Conservation (phyloP, 768 basidiomycete species). For the Auricularia sp. region DNA sequence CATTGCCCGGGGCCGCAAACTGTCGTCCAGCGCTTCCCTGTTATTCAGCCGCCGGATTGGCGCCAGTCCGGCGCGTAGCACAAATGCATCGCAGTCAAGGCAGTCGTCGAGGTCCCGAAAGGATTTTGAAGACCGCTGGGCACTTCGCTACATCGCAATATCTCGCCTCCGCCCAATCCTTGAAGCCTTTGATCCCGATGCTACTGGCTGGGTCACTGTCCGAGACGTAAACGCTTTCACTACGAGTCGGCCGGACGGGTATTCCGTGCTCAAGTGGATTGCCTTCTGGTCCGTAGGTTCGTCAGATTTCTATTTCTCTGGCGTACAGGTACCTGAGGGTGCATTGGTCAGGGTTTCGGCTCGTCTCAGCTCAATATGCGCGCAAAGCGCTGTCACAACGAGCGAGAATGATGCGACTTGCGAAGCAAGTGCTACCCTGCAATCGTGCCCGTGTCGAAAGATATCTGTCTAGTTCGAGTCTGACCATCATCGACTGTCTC, state of each 20-base stretch:
- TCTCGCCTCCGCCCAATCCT: constrained; percentile 16
- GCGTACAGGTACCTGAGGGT: no score
- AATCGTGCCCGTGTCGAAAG: not conserved
- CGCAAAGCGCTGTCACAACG: not conserved
- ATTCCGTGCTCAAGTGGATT: not conserved
- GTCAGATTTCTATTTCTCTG: not conserved
- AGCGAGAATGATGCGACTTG: not conserved
- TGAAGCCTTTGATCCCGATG: constrained; percentile 27
- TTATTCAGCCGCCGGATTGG: no score
- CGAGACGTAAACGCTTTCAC: constrained; percentile 25
- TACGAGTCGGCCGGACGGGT: constrained; percentile 11
- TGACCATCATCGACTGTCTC: not conserved
- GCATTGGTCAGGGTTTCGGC: not conserved
- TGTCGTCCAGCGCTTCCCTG: no score
- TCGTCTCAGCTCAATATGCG: not conserved
- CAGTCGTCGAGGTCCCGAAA: no score
- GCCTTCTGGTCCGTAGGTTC: not conserved
- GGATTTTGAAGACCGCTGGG: constrained; percentile 17
- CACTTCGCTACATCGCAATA: constrained; percentile 16
- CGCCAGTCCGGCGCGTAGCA: no score
- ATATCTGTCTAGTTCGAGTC: not conserved
- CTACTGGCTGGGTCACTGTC: constrained; percentile 25
- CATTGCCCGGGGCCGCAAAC: no score
- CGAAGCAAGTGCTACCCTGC: not conserved
- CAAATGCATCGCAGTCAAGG: no score